Percentiles rank a stretch among this genome's conserved stretches.
Evolutionary conservation across 495 filamentous ascomycete genomes (phyloP).

Genomic region (Opeltia flavorubescens): DNA sequence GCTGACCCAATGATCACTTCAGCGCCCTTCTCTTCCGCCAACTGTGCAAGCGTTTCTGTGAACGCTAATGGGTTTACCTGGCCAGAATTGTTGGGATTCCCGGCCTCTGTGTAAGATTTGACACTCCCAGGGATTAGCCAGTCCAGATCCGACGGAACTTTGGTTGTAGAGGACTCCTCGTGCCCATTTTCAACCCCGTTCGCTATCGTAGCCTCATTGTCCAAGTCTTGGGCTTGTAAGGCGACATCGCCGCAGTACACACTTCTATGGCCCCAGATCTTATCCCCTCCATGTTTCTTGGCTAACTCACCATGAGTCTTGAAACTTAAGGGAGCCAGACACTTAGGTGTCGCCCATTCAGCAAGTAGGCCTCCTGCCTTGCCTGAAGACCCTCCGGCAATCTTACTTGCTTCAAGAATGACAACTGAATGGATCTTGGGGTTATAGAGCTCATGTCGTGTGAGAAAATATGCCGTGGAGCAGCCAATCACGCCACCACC

Average conservation of each 20-base stretch:
- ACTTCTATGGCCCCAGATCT: constrained; percentile 12
- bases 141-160: constrained; percentile 4
- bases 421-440: constrained; percentile 59
- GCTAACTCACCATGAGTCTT: constrained; percentile 7
- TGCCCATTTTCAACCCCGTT: background rate
- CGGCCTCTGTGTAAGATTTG: constrained; percentile 3
- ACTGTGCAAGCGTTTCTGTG: constrained; percentile 5
- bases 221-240: constrained; percentile 6
- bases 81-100: constrained; percentile 4
- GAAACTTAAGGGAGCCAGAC: constrained; percentile 11
- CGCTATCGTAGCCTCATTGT: background rate
- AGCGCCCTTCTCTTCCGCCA: constrained; percentile 8
- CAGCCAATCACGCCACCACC: constrained; percentile 89
- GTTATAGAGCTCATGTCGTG: constrained; percentile 69
- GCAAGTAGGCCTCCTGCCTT: constrained; percentile 72
- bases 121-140: constrained; percentile 4
- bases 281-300: constrained; percentile 10
- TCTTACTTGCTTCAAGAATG: constrained; percentile 71
- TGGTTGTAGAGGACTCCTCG: background rate
- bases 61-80: constrained; percentile 4
- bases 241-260: constrained; percentile 6
- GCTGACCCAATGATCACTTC: constrained; percentile 2
- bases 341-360: constrained; percentile 11
- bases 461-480: constrained; percentile 83
- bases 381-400: constrained; percentile 84